These are phyloP conservation scores for Eucalyptus regnans DNA, from an alignment of 345 rosid genomes.

Conservation along the genomic window DNA sequence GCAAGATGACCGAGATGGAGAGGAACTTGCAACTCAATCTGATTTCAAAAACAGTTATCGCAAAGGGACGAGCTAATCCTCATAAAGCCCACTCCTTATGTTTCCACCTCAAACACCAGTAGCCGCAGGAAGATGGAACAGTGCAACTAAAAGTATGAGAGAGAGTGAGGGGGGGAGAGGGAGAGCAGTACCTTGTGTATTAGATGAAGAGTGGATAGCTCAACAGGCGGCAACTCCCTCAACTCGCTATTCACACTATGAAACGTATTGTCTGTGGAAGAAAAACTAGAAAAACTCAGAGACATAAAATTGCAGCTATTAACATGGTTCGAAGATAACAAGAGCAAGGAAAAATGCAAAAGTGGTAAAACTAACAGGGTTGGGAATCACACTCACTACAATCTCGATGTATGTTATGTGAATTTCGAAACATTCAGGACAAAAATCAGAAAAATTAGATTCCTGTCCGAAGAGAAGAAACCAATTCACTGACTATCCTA, in stretches of 20 bases:
- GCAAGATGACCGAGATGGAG: not conserved
- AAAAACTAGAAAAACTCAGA: not conserved
- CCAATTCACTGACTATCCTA: not conserved
- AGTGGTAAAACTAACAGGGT: not conserved
- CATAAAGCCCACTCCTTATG: not conserved
- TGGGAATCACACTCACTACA: not conserved
- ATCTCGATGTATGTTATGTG: not conserved
- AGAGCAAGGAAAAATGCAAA: not conserved
- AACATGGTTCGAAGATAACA: not conserved
- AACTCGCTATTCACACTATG: conserved; percentile 69
- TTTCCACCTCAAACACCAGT: not conserved
- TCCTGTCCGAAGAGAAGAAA: not conserved
- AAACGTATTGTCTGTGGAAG: conserved; percentile 61
- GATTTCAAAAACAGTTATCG: not conserved
- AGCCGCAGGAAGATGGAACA: not conserved
- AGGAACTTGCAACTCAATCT: not conserved
- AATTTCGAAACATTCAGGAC: not conserved
- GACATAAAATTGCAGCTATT: not conserved
- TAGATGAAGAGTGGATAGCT: conserved; percentile 82
- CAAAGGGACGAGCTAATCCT: not conserved
- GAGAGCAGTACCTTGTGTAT: conserved; percentile 55
- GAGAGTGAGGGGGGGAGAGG: not conserved
- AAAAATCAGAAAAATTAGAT: not conserved
- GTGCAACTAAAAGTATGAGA: not conserved
- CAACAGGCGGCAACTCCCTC: conserved; percentile 91